Evolutionary conservation across 805 yeast genomes (phyloP).

Genomic region (Kregervanrija pseudodelftensis): DNA sequence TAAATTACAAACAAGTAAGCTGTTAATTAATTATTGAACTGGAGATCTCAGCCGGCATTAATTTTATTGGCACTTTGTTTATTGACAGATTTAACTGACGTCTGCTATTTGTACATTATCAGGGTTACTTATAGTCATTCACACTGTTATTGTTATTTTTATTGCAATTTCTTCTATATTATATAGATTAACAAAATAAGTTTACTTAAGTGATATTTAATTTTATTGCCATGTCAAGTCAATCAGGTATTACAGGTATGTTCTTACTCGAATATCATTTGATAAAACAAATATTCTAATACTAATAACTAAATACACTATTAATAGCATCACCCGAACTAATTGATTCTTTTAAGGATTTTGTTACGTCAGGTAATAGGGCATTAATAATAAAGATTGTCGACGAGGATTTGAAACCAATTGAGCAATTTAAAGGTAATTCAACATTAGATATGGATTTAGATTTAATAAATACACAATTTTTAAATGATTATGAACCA

Average conservation of each 20-base stretch:
- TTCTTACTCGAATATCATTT: constrained; percentile 15
- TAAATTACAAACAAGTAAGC: too few relatives aligned
- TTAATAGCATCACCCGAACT: constrained; percentile 36
- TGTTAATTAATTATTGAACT: too few relatives aligned
- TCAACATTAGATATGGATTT: constrained; percentile 3
- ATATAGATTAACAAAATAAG: not conserved
- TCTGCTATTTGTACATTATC: too few relatives aligned
- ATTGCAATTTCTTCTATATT: not conserved
- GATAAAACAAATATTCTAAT: constrained; percentile 14
- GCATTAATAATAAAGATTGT: constrained; percentile 22
- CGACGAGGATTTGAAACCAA: constrained; percentile 9
- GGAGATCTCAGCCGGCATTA: too few relatives aligned
- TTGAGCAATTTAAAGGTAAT: not conserved
- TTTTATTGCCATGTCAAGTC: constrained; percentile 45
- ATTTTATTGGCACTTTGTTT: too few relatives aligned
- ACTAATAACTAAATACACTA: constrained; percentile 5
- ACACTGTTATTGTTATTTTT: not conserved
- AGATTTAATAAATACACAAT: not conserved
- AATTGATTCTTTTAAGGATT: constrained; percentile 36
- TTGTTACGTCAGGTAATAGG: constrained; percentile 27
- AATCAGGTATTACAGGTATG: constrained; percentile 50
- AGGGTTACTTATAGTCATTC: too few relatives aligned
- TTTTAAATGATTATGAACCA: constrained; percentile 26
- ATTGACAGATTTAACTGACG: too few relatives aligned
- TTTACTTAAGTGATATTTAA: constrained; percentile 1